Evolutionary conservation across 2,329 filamentous ascomycete species (phyloP), one percentile per base, ranked within the genome.

Genomic region (Sarocladiaceae sp.): DNA sequence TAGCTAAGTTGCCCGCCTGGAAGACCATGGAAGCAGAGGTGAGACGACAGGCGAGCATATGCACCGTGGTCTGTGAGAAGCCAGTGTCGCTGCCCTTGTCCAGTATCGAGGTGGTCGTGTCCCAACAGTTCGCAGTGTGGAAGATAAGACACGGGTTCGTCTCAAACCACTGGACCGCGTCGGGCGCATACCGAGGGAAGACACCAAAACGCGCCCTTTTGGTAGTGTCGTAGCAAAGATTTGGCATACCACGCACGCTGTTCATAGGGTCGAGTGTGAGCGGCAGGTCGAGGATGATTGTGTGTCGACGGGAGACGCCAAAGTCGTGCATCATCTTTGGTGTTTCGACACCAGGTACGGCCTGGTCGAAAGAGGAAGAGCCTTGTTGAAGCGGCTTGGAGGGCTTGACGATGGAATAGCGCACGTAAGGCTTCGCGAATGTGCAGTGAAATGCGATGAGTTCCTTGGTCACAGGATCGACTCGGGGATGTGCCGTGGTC

Each of bases 311-410:
- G 2, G 82, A 83, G 2, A 82, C 82, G 12, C 83, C 83, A 59
- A 86, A 87, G 57, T 87, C 83, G 55, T 87, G 83, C 81, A 87
- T 87, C 73, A 87, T 82, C 56, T 82, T 85, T 2, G 81, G 76
- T 1, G 75, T 75, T 3, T 67, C 65, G 20, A 86, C 68, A 0
- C 82, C 81, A 0, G 80, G 74, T 0, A 87, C 69, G 0, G 79
- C 66, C 6, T 68, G 62, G 50, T 78, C 78, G 45, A 83, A 63
- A 11, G 47, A 44, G 3, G 62, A 39, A 67, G 52, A 41, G 53
- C 60, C 26, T 7, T 46, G 46, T 4, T 51, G 52, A 2, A 50
- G 44, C 19, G 59, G 51, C 3, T 53, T 56, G 1, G 55, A 46
- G 1, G 56, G 54, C 23, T 49, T 51, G 5, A 66, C 47, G 37